Percentiles rank a stretch among this genome's conserved stretches.
phyloP scores from a whole-genome alignment of 371 early-diverging fungal genomes.

The Blastocladiella emersonii region DNA sequence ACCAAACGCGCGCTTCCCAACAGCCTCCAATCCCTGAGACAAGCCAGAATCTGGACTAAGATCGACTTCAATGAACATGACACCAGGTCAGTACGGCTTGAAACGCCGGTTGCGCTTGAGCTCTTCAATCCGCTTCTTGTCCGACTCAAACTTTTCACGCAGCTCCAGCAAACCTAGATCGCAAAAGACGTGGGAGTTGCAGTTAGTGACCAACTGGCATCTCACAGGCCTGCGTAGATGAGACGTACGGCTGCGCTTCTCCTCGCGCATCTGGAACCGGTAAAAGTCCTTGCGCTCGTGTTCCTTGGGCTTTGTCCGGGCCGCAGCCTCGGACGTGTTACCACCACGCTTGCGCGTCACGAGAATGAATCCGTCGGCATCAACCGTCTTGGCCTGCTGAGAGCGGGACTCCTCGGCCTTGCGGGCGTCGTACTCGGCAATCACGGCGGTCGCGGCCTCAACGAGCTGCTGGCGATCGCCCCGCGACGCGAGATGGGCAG shows the following conservation, averaged over 20 bases:
- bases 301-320: slow-evolving; percentile 31
- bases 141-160: slow-evolving; percentile 81
- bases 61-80: too few species aligned
- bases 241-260: slow-evolving; percentile 61
- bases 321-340: slow-evolving; percentile 39
- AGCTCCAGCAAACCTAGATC: slow-evolving; percentile 62
- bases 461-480: slow-evolving; percentile 43
- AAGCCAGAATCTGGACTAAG: too few species aligned
- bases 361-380: slow-evolving; percentile 86
- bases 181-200: neutral
- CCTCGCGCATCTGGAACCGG: slow-evolving; percentile 84
- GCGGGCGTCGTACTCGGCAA: slow-evolving; percentile 63
- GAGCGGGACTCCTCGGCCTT: slow-evolving; percentile 44
- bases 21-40: too few species aligned
- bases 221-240: neutral
- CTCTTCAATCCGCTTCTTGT: slow-evolving; percentile 65
- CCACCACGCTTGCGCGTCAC: slow-evolving; percentile 55
- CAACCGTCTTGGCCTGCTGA: slow-evolving; percentile 58
- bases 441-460: slow-evolving; percentile 48
- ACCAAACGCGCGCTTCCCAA: too few species aligned
- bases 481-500: slow-evolving; percentile 35
- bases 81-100: slow-evolving; percentile 79
- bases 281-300: slow-evolving; percentile 74
- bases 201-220: neutral
- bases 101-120: slow-evolving; percentile 69